Percentiles rank a stretch among this genome's conserved stretches.
Conservation (phyloP, 306 rosid species). For the Trichosanthes truncata region DNA sequence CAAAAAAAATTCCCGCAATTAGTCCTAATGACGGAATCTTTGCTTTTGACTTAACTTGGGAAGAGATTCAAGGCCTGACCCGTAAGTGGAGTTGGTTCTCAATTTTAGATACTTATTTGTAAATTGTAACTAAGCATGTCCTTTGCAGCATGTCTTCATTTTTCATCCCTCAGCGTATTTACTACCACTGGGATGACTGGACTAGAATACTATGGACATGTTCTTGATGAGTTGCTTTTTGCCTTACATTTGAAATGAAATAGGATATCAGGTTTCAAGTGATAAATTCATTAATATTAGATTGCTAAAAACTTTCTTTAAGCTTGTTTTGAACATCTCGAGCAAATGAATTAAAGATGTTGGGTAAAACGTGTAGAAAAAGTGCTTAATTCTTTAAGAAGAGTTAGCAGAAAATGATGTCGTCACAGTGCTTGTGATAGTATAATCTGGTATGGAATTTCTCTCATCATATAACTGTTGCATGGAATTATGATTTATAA, state of each 20-base stretch:
- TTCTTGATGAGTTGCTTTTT: neutral
- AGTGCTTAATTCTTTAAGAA: neutral
- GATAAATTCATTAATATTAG: neutral
- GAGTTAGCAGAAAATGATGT: neutral
- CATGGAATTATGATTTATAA: neutral
- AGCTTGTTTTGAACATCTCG: neutral
- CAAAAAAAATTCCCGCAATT: conserved; percentile 35
- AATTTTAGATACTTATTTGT: neutral
- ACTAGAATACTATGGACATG: neutral
- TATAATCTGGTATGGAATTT: neutral
- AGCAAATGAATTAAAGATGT: neutral
- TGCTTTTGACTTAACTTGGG: conserved; percentile 61
- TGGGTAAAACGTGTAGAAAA: neutral
- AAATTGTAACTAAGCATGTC: neutral
- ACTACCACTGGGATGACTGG: neutral
- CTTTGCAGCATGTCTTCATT: neutral
- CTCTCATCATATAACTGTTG: neutral
- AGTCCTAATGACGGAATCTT: conserved; percentile 49
- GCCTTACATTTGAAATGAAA: neutral
- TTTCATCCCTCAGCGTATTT: neutral
- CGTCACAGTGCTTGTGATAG: neutral
- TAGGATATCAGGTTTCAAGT: neutral
- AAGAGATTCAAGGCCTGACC: conserved; percentile 39
- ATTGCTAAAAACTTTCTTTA: neutral
- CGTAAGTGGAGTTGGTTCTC: conserved; percentile 45